Base-by-base conservation (phyloP, 768 basidiomycete species). In the Tubosaeta sp. region DNA sequence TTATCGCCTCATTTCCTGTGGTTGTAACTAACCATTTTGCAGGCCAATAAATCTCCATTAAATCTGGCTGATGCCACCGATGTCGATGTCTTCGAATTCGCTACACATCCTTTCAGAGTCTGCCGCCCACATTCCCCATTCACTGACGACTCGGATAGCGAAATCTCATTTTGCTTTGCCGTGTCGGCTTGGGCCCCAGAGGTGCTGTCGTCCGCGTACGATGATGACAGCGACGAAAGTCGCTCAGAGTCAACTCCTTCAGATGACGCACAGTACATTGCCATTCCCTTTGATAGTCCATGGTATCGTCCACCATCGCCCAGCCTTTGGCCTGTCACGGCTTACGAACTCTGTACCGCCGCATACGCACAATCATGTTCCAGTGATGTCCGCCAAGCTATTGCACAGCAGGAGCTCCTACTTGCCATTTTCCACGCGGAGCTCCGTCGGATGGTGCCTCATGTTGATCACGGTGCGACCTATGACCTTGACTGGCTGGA, bases 261-360 rank as follows among this genome's bases (percentile, higher is more conserved):
- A 34, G 61, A 61, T 25, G 65, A 67, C 42, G 68, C 64, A 4
- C 76, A 78, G 56, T 72, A 73, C 42, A 61, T 77, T 45, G 66
- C 62, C 46, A 74, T 78, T 43, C 66, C 70, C 11, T 62, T 57
- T 32, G 69, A 70, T 46, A 76, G 70, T 38, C 71, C 70, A 4
- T 77, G 75, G 66, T 72, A 71, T 54, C 65, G 59, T 22, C 59
- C 52, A 31, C 66, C 70, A 31, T 61, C 68, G 26, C 57, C 63
- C 19, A 65, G 62, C 48, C 64, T 67, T 6, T 56, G 53, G 41
- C 65, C 61, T 3, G n/a, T 55, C n/a, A 46, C 65, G 1, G 61
- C 58, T 29, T 48, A 57, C 25, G 61, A 61, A 39, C 33, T 64
- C 32, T 51, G 22, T 26, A 58, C 58, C 29, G 58, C 58, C 5